Evolutionary conservation across 148 eudicot species (phyloP).

Genomic region (Rhododendron henanense): DNA sequence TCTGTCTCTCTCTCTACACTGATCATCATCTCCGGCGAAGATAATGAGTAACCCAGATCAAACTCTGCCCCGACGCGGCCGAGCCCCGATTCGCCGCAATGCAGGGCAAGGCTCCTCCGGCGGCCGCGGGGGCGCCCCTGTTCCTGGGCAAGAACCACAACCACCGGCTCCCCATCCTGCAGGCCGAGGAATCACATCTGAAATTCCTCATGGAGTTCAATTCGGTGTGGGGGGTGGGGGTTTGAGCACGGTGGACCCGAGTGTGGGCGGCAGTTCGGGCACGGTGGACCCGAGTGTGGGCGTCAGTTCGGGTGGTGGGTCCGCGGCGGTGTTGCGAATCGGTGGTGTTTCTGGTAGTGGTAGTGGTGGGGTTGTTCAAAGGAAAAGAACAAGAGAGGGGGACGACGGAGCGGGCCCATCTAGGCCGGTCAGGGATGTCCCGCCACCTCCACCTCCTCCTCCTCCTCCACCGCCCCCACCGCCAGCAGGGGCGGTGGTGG

Average conservation of each 20-base stretch:
- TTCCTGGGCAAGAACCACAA: background rate
- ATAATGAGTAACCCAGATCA: background rate
- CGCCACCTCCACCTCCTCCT: background rate
- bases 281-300: background rate
- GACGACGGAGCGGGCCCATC: background rate
- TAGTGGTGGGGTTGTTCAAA: background rate
- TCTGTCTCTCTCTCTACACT: background rate
- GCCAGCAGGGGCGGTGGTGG: background rate
- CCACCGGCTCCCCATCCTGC: background rate
- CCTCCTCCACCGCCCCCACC: background rate
- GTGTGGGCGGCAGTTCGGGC: background rate
- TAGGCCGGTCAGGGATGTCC: background rate
- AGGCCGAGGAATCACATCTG: background rate
- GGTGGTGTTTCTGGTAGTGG: background rate
- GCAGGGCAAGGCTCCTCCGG: background rate
- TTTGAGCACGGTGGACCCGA: background rate
- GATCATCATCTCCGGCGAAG: background rate
- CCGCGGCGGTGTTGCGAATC: background rate
- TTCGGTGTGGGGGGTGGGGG: background rate
- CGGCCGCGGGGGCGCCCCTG: background rate
- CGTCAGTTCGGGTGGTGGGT: background rate
- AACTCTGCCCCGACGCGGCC: background rate
- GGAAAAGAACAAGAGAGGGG: background rate
- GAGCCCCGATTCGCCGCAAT: background rate
- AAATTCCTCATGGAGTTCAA: background rate